A percentile compares a stretch with the other conserved stretches of the same genome.
Conservation (phyloP, 2,329 filamentous ascomycete species). For the Fusarium irregulare region DNA sequence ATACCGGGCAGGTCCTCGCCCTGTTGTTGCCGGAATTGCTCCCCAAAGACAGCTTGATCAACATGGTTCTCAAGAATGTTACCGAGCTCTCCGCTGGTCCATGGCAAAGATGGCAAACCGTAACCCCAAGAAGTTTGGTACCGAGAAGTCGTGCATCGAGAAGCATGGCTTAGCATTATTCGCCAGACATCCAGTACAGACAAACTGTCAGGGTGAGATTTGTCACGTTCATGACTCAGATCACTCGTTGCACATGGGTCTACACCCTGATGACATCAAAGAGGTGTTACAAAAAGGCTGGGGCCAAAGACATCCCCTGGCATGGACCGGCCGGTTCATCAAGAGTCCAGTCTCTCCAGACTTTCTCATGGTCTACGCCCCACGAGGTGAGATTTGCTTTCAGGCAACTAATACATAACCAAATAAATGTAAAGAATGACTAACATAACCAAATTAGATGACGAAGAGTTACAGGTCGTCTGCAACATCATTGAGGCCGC, state of each 20-base stretch:
- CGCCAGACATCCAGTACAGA: conserved; percentile 71
- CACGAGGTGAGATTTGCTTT: conserved; percentile 60
- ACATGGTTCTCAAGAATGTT: conserved; percentile 64
- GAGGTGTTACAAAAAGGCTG: conserved; percentile 79
- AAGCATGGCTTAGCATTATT: conserved; percentile 85
- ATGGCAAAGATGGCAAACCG: conserved; percentile 63
- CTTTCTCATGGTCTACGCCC: conserved; percentile 87
- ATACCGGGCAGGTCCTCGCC: conserved; percentile 71
- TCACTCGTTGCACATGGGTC: conserved; percentile 80
- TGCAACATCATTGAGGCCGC: conserved; percentile 78
- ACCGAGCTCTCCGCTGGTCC: conserved; percentile 63
- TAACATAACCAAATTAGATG: conserved; percentile 53
- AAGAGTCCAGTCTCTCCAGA: conserved; percentile 76
- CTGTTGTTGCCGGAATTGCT: conserved; percentile 78
- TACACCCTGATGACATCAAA: conserved; percentile 82
- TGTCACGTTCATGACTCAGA: conserved; percentile 83
- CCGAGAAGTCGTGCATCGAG: conserved; percentile 80
- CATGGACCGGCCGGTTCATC: conserved; percentile 71
- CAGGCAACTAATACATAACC: conserved; percentile 2
- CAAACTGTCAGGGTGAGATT: conserved; percentile 82
- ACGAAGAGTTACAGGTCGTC: conserved; percentile 74
- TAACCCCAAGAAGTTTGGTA: conserved; percentile 63
- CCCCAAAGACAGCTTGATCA: conserved; percentile 85
- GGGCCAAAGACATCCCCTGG: conserved; percentile 78
- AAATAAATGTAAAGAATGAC: not conserved